A percentile compares a stretch with the other conserved stretches of the same genome.
Conservation (phyloP, 768 basidiomycete species). For the Dioszegia hungarica region DNA sequence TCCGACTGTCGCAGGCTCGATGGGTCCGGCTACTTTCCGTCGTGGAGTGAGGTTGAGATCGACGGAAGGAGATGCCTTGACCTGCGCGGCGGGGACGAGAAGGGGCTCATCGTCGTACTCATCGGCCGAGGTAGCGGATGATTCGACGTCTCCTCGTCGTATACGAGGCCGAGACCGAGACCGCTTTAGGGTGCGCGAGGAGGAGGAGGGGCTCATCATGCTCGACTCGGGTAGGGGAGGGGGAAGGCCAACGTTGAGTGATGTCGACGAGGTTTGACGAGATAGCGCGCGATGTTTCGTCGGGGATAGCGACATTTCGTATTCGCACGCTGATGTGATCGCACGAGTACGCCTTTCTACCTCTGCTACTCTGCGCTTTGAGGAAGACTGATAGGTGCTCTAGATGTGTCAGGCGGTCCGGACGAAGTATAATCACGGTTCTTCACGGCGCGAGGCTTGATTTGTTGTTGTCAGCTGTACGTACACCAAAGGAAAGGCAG, state of each 20-base stretch:
- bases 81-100: neutral
- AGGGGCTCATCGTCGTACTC: conserved; percentile 3
- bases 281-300: conserved; percentile 27
- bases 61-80: conserved; percentile 8
- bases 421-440: neutral
- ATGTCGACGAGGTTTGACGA: conserved; percentile 32
- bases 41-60: conserved; percentile 23
- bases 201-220: conserved; percentile 26
- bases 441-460: neutral
- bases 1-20: conserved; percentile 17
- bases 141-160: conserved; percentile 40
- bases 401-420: too few species aligned
- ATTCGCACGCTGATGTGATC: too few species aligned
- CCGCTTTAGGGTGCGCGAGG: conserved; percentile 10
- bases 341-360: too few species aligned
- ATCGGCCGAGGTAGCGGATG: conserved; percentile 27
- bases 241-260: conserved; percentile 35
- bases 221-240: conserved; percentile 31
- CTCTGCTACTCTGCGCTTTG: too few species aligned
- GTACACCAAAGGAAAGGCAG: neutral
- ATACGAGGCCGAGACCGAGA: conserved; percentile 14
- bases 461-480: conserved; percentile 6
- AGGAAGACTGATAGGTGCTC: too few species aligned
- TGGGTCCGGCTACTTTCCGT: conserved; percentile 25
- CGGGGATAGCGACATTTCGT: conserved; percentile 13